Evolutionary conservation across 1,139 yeast genomes (phyloP).

Genomic region (Insectozyma bohioensis): DNA sequence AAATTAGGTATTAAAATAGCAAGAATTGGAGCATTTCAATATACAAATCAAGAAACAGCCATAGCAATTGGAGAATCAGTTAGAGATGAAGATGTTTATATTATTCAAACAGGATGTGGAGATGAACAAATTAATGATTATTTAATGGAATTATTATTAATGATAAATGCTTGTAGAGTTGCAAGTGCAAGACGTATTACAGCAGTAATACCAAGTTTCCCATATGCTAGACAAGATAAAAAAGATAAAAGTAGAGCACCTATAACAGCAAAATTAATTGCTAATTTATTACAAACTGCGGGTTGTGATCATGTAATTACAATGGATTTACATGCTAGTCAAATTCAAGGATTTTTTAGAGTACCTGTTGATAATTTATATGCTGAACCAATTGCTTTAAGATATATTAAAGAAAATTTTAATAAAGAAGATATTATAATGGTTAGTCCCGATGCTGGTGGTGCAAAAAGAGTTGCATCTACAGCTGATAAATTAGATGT

Average conservation of each 20-base stretch:
- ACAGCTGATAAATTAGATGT: constrained; percentile 90
- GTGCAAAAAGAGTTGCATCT: constrained; percentile 97
- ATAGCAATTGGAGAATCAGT: constrained; percentile 94
- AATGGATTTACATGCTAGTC: constrained; percentile 96
- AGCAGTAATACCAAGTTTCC: constrained; percentile 93
- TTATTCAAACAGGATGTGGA: constrained; percentile 92
- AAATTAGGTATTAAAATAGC: constrained; percentile 59
- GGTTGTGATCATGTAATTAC: constrained; percentile 97
- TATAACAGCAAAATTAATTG: constrained; percentile 94
- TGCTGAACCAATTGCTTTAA: constrained; percentile 92
- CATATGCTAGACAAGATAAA: constrained; percentile 96
- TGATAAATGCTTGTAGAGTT: constrained; percentile 93
- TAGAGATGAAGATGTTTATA: constrained; percentile 93
- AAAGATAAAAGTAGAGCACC: constrained; percentile 97
- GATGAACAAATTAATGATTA: constrained; percentile 71
- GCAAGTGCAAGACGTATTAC: constrained; percentile 96
- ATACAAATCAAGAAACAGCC: constrained; percentile 82
- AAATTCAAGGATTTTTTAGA: constrained; percentile 94
- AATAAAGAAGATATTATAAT: constrained; percentile 70
- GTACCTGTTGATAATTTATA: constrained; percentile 95
- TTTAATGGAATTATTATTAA: constrained; percentile 81
- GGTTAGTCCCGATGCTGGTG: constrained; percentile 98
- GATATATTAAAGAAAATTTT: constrained; percentile 78
- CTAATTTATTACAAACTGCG: constrained; percentile 91
- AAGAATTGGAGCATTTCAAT: constrained; percentile 65